Base-by-base conservation (phyloP, 305 asterid species). In the Plantago lanceolata region DNA sequence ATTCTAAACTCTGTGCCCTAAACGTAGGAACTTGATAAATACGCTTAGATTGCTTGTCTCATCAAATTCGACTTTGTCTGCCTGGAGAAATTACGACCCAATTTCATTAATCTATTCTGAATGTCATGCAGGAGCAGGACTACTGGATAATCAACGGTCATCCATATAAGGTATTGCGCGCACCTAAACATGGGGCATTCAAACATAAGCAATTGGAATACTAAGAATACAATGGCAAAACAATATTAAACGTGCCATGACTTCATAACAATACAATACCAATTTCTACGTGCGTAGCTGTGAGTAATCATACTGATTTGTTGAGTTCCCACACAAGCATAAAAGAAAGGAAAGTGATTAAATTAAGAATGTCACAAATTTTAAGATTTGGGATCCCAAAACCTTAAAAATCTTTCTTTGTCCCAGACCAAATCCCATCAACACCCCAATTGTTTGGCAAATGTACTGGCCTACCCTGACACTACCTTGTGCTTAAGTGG, bases 331-430 rank as follows among this genome's bases (percentile, higher is more conserved):
- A 40, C 40, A 50, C 29, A 6, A 52, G 57, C 31, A 52, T 50
- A 52, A 52, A 53, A 24, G 17, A 19, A 24, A 53, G 18, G 19
- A 24, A 53, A 21, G 37, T 53, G 58, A 24, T 15, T 20, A 6
- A 50, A 50, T n/a, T n/a, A n/a, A n/a, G n/a, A 50, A 53, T 12
- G 37, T n/a, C 52, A 48, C 15, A 6, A 40, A 5, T 45, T 61
- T 61, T 8, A 45, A 61, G 52, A 20, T 61, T 61, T 61, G 33
- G 55, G 52, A 61, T 61, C 45, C 55, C 65, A 61, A 26, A 61
- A 61, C 55, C 65, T 43, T 43, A 43, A n/a, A 16, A 37, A 21
- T 43, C 29, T 59, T 35, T 19, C 24, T 12, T 33, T 57, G 57
- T 52, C 21, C 29, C 31, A 52, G 33, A 35, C 44, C 63, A 59